These are phyloP conservation scores for Ceratopteris richardii DNA, from an alignment of 75 land plant genomes.

Conservation along the genomic window DNA sequence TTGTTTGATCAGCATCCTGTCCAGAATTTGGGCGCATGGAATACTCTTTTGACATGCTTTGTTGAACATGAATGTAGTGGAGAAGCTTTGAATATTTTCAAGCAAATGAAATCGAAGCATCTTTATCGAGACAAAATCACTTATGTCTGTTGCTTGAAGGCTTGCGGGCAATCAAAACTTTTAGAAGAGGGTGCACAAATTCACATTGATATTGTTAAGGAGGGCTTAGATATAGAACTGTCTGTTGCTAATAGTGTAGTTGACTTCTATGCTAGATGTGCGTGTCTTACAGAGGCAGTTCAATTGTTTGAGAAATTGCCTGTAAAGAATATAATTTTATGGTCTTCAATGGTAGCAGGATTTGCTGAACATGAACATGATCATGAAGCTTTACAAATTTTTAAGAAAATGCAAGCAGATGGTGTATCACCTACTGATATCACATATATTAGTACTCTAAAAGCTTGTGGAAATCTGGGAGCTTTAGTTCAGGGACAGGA, in stretches of 20 bases:
- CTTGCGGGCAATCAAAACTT: conserved; percentile 2
- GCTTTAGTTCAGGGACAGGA: conserved; percentile 28
- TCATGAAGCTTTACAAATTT: conserved; percentile 18
- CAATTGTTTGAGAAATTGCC: conserved; percentile 35
- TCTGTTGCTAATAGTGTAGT: conserved; percentile 30
- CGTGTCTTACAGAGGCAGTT: conserved; percentile 9
- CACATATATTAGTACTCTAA: conserved; percentile 17
- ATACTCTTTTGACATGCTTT: conserved; percentile 28
- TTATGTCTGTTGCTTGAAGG: not conserved
- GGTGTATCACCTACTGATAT: conserved; percentile 17
- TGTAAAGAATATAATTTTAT: conserved; percentile 20
- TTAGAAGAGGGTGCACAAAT: conserved; percentile 31
- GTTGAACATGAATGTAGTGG: conserved; percentile 2
- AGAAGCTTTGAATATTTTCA: conserved; percentile 21
- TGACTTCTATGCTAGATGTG: conserved; percentile 43
- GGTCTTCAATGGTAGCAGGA: conserved; percentile 32
- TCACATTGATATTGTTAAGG: conserved; percentile 24
- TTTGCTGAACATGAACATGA: conserved; percentile 11
- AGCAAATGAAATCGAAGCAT: conserved; percentile 10
- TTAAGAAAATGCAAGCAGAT: conserved; percentile 18
- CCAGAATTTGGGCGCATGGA: conserved; percentile 27
- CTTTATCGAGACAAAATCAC: too few relatives aligned
- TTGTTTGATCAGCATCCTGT: conserved; percentile 33
- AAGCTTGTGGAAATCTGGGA: conserved; percentile 21
- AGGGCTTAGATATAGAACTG: conserved; percentile 22